Conservation (phyloP, 768 basidiomycete species). For the Russula virescens region DNA sequence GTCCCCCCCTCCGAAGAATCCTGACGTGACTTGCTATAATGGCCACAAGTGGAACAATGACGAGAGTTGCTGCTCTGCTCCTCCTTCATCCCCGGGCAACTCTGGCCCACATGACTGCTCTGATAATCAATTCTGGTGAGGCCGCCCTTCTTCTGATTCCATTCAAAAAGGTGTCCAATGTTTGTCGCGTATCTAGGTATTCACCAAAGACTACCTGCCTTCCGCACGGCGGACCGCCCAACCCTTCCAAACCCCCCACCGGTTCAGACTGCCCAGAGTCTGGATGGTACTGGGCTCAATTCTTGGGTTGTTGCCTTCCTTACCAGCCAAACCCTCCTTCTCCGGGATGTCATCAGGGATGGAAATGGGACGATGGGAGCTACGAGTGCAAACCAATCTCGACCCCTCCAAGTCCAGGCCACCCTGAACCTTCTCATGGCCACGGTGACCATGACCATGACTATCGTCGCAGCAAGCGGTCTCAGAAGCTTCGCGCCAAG, state of each 20-base stretch:
- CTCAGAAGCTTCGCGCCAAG: constrained; percentile 40
- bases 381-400: constrained; percentile 38
- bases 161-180: not conserved
- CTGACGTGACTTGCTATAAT: constrained; percentile 14
- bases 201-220: constrained; percentile 38
- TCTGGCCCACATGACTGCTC: constrained; percentile 6
- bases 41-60: constrained; percentile 19
- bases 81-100: not conserved
- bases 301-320: constrained; percentile 50
- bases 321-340: constrained; percentile 39
- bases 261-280: constrained; percentile 43
- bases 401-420: constrained; percentile 31
- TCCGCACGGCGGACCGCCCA: constrained; percentile 38
- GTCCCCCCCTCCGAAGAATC: constrained; percentile 15
- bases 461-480: constrained; percentile 27
- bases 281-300: constrained; percentile 44
- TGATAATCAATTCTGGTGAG: constrained; percentile 33
- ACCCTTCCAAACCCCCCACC: constrained; percentile 43
- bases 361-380: constrained; percentile 39
- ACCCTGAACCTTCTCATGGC: constrained; percentile 35
- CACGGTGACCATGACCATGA: not conserved
- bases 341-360: constrained; percentile 38
- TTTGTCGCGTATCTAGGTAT: constrained; percentile 27
- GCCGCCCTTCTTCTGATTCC: not conserved
- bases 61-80: constrained; percentile 11